Evolutionary conservation across 305 asterid species (phyloP).

Genomic region (Andrographis paniculata): DNA sequence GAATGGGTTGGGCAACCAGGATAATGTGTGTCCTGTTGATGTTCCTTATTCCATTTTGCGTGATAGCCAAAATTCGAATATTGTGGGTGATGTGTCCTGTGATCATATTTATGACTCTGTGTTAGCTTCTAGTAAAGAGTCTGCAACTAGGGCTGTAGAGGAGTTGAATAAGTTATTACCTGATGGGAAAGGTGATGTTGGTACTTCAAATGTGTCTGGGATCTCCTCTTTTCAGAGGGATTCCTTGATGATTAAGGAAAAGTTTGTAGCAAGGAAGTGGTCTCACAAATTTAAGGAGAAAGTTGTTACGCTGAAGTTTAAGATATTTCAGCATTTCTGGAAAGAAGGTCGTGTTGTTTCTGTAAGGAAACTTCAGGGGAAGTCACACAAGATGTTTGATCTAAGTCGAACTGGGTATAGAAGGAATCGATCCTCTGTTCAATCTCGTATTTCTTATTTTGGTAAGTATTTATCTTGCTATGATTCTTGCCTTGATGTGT

Average conservation of each 20-base stretch:
- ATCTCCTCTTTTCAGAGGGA: constrained; percentile 28
- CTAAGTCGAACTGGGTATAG: constrained; percentile 39
- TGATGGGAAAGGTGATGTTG: constrained; percentile 25
- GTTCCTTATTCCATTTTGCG: constrained; percentile 22
- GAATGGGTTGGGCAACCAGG: constrained; percentile 23
- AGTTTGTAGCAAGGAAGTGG: constrained; percentile 38
- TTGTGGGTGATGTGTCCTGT: constrained; percentile 18
- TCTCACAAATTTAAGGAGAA: constrained; percentile 59
- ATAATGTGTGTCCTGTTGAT: constrained; percentile 21
- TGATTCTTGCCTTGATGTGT: constrained; percentile 3
- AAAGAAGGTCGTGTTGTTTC: constrained; percentile 65
- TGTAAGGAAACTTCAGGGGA: constrained; percentile 47
- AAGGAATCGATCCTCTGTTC: constrained; percentile 53
- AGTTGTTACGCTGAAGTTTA: constrained; percentile 57
- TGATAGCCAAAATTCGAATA: constrained; percentile 13
- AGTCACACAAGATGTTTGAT: constrained; percentile 76
- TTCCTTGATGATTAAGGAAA: constrained; percentile 33
- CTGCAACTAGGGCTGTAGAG: constrained; percentile 40
- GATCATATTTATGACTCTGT: constrained; percentile 36
- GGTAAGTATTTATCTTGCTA: constrained; percentile 32
- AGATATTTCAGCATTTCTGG: constrained; percentile 76
- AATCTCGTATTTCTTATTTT: constrained; percentile 35
- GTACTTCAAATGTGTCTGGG: constrained; percentile 28
- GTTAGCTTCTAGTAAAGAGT: constrained; percentile 52
- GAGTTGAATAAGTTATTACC: constrained; percentile 57